A percentile compares a stretch with the other conserved stretches of the same genome.
Conservation (phyloP, 768 basidiomycete genomes). For the Auricularia sp. region DNA sequence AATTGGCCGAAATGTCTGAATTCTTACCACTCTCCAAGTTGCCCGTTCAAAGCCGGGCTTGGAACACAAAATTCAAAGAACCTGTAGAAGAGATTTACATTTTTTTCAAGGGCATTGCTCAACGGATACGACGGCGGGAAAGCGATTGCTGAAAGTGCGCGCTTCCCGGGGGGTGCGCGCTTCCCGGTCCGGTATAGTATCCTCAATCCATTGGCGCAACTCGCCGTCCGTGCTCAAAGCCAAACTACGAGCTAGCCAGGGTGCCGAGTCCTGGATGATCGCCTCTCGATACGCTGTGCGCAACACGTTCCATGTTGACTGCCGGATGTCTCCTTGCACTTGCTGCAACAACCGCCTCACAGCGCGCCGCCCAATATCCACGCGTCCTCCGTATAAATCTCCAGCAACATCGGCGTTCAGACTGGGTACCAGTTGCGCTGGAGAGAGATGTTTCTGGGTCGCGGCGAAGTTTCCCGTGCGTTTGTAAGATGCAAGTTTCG, state of each 20-base stretch:
- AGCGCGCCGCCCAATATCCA: not conserved
- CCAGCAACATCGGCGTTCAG: not conserved
- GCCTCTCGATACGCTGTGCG: constrained; percentile 5
- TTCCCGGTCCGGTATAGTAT: not conserved
- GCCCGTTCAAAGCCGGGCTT: too few relatives aligned
- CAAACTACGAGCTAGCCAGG: not conserved
- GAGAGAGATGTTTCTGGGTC: not conserved
- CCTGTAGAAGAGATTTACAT: too few relatives aligned
- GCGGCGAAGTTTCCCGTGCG: not conserved
- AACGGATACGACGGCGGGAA: too few relatives aligned
- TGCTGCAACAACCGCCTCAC: not conserved
- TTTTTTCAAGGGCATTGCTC: too few relatives aligned
- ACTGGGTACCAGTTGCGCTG: not conserved
- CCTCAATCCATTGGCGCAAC: not conserved
- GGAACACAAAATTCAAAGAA: too few relatives aligned
- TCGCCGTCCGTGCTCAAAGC: not conserved
- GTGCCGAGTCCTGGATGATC: not conserved
- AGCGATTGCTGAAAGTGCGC: too few relatives aligned
- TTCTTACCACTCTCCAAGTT: too few relatives aligned
- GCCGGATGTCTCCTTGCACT: not conserved
- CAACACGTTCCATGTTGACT: constrained; percentile 1
- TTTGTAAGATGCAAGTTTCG: not conserved
- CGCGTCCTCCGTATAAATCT: not conserved
- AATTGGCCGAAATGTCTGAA: too few relatives aligned
- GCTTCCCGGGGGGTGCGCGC: too few relatives aligned